Evolutionary conservation across 108 stramenopile genomes (phyloP).

Genomic region (Skeletonema tropicum): DNA sequence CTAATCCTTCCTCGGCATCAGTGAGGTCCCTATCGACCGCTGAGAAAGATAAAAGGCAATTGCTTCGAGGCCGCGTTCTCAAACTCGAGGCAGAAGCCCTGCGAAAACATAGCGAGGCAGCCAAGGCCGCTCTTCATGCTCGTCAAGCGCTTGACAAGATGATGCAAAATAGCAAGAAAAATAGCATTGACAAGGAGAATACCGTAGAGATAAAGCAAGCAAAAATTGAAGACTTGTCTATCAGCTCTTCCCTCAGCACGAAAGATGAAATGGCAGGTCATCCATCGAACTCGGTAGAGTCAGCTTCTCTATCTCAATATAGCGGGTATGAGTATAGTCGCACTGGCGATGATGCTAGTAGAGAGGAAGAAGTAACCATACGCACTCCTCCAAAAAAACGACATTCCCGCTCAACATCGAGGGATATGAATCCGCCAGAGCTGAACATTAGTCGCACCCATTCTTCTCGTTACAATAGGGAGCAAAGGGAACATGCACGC

Average conservation of each 20-base stretch:
- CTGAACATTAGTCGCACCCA: not conserved
- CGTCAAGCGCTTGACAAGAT: constrained; percentile 31
- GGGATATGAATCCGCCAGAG: not conserved
- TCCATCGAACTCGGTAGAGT: not conserved
- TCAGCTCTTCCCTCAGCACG: not conserved
- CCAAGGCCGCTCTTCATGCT: constrained; percentile 21
- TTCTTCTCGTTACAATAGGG: not conserved
- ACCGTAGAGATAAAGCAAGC: not conserved
- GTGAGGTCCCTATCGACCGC: constrained; percentile 10
- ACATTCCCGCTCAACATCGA: not conserved
- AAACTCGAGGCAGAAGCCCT: constrained; percentile 34
- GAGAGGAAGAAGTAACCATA: not conserved
- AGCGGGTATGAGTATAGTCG: not conserved
- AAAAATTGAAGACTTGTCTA: constrained; percentile 1
- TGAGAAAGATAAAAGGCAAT: not conserved
- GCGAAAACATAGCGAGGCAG: constrained; percentile 37
- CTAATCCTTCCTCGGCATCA: constrained; percentile 9
- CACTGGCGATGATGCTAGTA: not conserved
- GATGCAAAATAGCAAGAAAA: constrained; percentile 9
- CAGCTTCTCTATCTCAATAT: not conserved
- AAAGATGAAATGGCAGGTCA: not conserved
- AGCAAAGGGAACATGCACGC: not conserved
- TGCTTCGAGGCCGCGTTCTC: constrained; percentile 7
- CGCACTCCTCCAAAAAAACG: not conserved
- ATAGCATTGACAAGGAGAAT: not conserved